These are phyloP conservation scores for Neoboletus magnificus DNA, from an alignment of 768 basidiomycete species.

Conservation along the genomic window DNA sequence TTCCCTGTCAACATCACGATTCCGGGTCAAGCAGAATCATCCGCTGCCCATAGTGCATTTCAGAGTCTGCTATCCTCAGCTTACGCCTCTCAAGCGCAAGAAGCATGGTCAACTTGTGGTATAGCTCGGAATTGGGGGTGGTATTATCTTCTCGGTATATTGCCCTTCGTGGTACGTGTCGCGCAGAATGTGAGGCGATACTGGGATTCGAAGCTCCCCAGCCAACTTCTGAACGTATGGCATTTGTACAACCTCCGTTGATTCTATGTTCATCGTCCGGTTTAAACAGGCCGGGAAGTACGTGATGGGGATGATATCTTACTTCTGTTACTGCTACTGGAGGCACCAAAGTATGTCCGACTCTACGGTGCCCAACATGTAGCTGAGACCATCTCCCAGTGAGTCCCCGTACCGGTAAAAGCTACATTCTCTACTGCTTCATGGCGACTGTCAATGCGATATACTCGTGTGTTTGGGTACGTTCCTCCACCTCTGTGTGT, in stretches of 20 bases:
- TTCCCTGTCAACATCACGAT: not conserved
- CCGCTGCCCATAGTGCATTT: not conserved
- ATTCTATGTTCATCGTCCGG: not conserved
- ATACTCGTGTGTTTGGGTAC: slow-evolving; percentile 80
- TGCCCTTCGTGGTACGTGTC: slow-evolving; percentile 76
- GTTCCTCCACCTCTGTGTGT: slow-evolving; percentile 18
- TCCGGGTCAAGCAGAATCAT: not conserved
- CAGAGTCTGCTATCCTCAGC: slow-evolving; percentile 2
- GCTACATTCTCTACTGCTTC: slow-evolving; percentile 69
- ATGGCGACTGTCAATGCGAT: slow-evolving; percentile 57
- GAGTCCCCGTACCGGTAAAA: slow-evolving; percentile 39
- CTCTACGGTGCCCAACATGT: not conserved
- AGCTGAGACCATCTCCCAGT: slow-evolving; percentile 3
- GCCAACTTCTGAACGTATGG: slow-evolving; percentile 86
- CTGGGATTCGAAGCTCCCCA: slow-evolving; percentile 63
- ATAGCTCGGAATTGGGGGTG: slow-evolving; percentile 54
- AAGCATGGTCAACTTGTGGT: slow-evolving; percentile 43
- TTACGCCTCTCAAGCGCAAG: slow-evolving; percentile 37
- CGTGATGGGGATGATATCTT: slow-evolving; percentile 57
- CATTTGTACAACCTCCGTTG: not conserved
- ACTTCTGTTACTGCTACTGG: slow-evolving; percentile 77
- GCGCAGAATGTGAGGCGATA: slow-evolving; percentile 89
- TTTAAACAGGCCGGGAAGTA: slow-evolving; percentile 79
- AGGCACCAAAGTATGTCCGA: slow-evolving; percentile 50
- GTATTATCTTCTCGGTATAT: slow-evolving; percentile 52